Evolutionary conservation across 2,329 filamentous ascomycete genomes (phyloP), one percentile per base, ranked within the genome.

Genomic region (Alternaria novae-zelandiae): DNA sequence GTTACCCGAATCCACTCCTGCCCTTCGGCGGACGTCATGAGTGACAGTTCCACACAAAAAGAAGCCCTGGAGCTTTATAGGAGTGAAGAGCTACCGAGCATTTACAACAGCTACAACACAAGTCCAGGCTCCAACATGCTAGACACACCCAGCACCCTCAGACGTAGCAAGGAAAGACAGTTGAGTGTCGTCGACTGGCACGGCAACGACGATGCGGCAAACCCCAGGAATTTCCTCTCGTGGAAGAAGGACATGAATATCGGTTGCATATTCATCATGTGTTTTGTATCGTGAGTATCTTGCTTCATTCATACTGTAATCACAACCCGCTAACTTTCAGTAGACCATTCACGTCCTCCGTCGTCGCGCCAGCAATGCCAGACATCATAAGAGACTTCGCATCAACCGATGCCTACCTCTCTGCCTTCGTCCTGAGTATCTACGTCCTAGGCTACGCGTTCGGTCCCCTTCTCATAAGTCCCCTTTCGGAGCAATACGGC

Each of bases 361-460:
- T 74, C 23, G 72, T 74, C 46, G 74, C 72, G 10, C 72, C 74
- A 4, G 73, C 65, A 13, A 68, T 76, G 7, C 56, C 62, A 66
- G 20, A 72, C 71, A 71, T 43, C 45, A 17, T 50, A 45, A 21
- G 10, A 15, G 66, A 68, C 5, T 74, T 74, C 50, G 36, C 63
- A 5, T 63, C 60, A 12, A 61, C 47, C 11, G 67, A 70, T n/a
- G 41, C 62, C n/a, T 60, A 70, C 6, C 60, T 75, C 6, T 65
- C 70, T 3, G 66, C 69, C 55, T 75, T 78, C 30, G 70, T 76
- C 2, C 63, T 68, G 17, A 68, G 59, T 21, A 60, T 61, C 20
- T 78, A 74, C 61, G 54, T 77, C 11, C 59, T 78, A 6, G 75
- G 72, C 2, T 77, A 71, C 26, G 72, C 74, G 12, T 61, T 71